Conservation (phyloP, 257 asterid species). For the Avicennia marina region DNA sequence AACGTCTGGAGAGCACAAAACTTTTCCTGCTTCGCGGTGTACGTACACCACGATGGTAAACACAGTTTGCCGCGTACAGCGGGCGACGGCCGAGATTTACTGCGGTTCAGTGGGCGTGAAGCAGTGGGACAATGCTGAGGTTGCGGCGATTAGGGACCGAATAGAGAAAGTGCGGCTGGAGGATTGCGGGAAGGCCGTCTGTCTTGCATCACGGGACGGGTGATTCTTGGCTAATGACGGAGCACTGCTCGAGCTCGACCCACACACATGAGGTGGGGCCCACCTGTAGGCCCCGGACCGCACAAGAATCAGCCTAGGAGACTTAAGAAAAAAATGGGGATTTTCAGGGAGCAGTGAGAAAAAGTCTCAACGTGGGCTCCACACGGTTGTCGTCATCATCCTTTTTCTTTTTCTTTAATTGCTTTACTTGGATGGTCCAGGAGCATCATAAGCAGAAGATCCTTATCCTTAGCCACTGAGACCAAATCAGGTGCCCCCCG, state of each 20-base stretch:
- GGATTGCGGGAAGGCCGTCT: constrained; percentile 1
- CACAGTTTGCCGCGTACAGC: too few species aligned
- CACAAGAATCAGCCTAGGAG: too few species aligned
- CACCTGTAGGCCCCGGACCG: too few species aligned
- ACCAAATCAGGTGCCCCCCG: too few species aligned
- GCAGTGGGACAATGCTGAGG: constrained; percentile 7
- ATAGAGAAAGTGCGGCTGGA: constrained; percentile 1
- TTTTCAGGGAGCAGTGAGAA: not conserved
- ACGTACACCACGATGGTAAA: not conserved
- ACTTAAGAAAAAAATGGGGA: not conserved
- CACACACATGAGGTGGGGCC: too few species aligned
- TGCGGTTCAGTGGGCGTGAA: constrained; percentile 7
- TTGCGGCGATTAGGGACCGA: constrained; percentile 23
- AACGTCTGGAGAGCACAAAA: not conserved
- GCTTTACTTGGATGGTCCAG: too few species aligned
- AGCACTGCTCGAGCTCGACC: too few species aligned
- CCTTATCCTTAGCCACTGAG: too few species aligned
- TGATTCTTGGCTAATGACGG: too few species aligned
- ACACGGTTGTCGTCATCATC: not conserved
- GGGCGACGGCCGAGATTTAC: not conserved
- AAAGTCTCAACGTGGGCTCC: constrained; percentile 13
- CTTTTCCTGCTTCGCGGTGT: not conserved
- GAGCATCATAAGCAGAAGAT: too few species aligned
- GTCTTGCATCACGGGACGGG: not conserved
- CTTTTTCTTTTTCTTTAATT: not conserved